phyloP scores from a whole-genome alignment of 257 asterid species.

The Solanum pimpinellifolium region DNA sequence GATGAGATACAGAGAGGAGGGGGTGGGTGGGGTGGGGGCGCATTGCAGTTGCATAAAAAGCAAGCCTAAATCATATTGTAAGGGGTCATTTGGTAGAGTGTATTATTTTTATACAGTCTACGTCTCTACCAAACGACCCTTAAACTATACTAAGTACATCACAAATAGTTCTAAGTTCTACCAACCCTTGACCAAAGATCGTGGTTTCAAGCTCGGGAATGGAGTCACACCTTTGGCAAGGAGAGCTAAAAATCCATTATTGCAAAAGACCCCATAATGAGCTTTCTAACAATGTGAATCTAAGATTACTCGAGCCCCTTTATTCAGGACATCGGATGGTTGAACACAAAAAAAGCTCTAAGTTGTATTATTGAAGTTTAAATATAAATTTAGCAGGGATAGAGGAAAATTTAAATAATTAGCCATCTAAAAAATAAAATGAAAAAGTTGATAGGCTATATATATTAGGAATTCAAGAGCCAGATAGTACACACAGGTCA shows the following conservation, averaged over 20 bases:
- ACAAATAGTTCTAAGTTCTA: not conserved
- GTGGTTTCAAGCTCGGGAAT: not conserved
- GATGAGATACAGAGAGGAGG: not conserved
- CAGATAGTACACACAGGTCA: not conserved
- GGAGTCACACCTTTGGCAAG: not conserved
- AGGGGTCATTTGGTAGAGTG: not conserved
- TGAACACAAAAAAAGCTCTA: not conserved
- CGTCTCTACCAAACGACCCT: not conserved
- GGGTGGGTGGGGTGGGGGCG: not conserved
- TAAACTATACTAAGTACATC: not conserved
- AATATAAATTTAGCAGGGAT: not conserved
- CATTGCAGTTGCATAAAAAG: not conserved
- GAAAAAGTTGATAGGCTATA: not conserved
- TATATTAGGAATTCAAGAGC: not conserved
- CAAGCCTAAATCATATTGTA: not conserved
- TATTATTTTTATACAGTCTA: not conserved
- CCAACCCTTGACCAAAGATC: not conserved
- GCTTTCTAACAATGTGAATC: not conserved
- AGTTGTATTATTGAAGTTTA: not conserved
- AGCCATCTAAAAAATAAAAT: not conserved
- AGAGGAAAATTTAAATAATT: not conserved
- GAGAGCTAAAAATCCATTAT: not conserved
- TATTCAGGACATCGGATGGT: not conserved
- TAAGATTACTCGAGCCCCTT: not conserved
- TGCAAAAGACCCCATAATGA: not conserved